Conservation (phyloP, 306 rosid genomes). For the Arachis stenosperma region DNA sequence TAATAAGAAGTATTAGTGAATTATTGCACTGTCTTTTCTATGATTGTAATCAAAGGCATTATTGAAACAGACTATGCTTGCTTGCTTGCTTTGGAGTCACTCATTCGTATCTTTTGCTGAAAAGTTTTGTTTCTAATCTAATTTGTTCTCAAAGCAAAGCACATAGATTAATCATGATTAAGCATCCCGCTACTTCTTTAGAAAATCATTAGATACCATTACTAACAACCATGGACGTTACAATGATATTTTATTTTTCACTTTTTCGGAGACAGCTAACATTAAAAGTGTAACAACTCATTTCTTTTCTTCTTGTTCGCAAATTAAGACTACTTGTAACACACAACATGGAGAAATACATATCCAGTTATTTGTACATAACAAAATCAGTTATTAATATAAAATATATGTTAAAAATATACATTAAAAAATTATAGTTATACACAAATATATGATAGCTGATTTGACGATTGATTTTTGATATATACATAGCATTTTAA, state of each 20-base stretch:
- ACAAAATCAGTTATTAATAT: no score
- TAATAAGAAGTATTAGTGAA: neutral
- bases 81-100: conserved; percentile 65
- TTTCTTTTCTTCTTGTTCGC: neutral
- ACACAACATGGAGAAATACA: neutral
- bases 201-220: conserved; percentile 39
- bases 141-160: conserved; percentile 49
- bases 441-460: no score
- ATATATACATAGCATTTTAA: no score
- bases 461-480: no score
- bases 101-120: conserved; percentile 48
- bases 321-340: neutral
- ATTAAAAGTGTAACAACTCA: neutral
- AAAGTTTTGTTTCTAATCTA: conserved; percentile 18
- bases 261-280: conserved; percentile 3
- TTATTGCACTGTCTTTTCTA: conserved; percentile 37
- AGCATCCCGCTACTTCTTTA: conserved; percentile 10
- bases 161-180: conserved; percentile 30
- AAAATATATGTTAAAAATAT: no score
- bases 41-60: conserved; percentile 55
- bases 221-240: conserved; percentile 38
- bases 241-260: neutral
- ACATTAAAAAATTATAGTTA: no score
- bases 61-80: conserved; percentile 31
- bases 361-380: no score